A percentile compares a stretch with the other conserved stretches of the same genome.
Evolutionary conservation across 1,139 yeast species (phyloP).

Genomic region (Yamadazyma songkhlaensis): DNA sequence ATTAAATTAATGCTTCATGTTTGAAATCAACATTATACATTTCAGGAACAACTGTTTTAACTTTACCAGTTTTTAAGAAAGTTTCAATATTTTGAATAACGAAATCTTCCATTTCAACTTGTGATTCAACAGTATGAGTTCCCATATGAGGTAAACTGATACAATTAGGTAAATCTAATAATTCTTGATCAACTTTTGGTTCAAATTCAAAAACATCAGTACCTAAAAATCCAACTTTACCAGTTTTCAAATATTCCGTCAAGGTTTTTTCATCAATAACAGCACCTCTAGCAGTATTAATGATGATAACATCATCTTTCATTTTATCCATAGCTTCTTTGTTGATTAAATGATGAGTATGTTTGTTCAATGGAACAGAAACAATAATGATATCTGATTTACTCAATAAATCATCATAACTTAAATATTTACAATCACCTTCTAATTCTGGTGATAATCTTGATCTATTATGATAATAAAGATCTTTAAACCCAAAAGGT

Average conservation of each 20-base stretch:
- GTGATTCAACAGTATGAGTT: slow-evolving; percentile 63
- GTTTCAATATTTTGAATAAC: slow-evolving; percentile 45
- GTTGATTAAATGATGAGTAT: slow-evolving; percentile 60
- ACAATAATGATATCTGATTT: slow-evolving; percentile 59
- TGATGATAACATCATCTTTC: slow-evolving; percentile 63
- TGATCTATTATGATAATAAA: slow-evolving; percentile 60
- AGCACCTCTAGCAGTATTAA: slow-evolving; percentile 75
- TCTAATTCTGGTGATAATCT: slow-evolving; percentile 54
- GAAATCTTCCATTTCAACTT: slow-evolving; percentile 55
- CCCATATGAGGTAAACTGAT: slow-evolving; percentile 81
- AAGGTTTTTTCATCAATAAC: slow-evolving; percentile 68
- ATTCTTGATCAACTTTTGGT: slow-evolving; percentile 64
- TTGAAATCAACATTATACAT: slow-evolving; percentile 26
- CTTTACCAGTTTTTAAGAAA: slow-evolving; percentile 55
- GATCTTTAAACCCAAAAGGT: slow-evolving; percentile 63
- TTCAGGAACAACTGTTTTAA: slow-evolving; percentile 68
- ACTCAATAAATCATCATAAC: slow-evolving; percentile 54
- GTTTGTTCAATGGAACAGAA: slow-evolving; percentile 58
- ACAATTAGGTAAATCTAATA: slow-evolving; percentile 54
- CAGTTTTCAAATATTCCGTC: slow-evolving; percentile 58
- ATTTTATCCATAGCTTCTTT: slow-evolving; percentile 50
- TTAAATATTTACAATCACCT: slow-evolving; percentile 52
- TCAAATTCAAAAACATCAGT: slow-evolving; percentile 84
- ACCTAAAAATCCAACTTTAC: slow-evolving; percentile 73
- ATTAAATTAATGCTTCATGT: slow-evolving; percentile 10